phyloP scores from a whole-genome alignment of 192 early-diverging fungal genomes.

The Lobosporangium transversale region DNA sequence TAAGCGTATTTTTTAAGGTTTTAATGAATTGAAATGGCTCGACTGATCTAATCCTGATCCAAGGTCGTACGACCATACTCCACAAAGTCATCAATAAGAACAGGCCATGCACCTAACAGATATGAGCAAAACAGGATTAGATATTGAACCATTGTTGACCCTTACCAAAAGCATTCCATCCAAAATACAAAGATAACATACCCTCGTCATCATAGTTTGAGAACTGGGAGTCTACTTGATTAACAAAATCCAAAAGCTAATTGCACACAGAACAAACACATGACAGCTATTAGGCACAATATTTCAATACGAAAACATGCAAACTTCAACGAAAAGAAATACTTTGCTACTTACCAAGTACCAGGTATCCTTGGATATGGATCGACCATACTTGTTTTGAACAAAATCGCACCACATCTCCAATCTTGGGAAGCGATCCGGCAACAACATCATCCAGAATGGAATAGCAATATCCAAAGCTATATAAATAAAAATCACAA shows the following conservation, averaged over 20 bases:
- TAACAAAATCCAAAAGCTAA: conserved; percentile 81
- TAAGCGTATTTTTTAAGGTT: neutral
- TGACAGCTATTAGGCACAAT: neutral
- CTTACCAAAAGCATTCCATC: too few species aligned
- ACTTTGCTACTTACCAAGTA: conserved; percentile 63
- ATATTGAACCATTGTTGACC: too few species aligned
- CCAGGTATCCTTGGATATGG: conserved; percentile 89
- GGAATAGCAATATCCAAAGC: conserved; percentile 79
- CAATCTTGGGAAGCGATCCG: conserved; percentile 66
- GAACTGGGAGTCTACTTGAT: conserved; percentile 68
- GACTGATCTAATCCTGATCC: conserved; percentile 36
- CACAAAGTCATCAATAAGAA: conserved; percentile 78
- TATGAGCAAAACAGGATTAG: neutral
- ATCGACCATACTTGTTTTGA: conserved; percentile 77
- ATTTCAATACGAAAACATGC: too few species aligned
- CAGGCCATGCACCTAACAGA: conserved; percentile 78
- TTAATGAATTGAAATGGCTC: too few species aligned
- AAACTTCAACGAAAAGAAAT: neutral
- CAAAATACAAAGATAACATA: too few species aligned
- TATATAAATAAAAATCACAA: conserved; percentile 30
- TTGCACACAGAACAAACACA: too few species aligned
- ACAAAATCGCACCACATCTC: conserved; percentile 79
- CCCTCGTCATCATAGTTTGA: conserved; percentile 77
- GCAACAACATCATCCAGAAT: conserved; percentile 77
- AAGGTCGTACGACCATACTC: conserved; percentile 51